Conservation (phyloP, 129 eudicot species). For the Ambrosia artemisiifolia region DNA sequence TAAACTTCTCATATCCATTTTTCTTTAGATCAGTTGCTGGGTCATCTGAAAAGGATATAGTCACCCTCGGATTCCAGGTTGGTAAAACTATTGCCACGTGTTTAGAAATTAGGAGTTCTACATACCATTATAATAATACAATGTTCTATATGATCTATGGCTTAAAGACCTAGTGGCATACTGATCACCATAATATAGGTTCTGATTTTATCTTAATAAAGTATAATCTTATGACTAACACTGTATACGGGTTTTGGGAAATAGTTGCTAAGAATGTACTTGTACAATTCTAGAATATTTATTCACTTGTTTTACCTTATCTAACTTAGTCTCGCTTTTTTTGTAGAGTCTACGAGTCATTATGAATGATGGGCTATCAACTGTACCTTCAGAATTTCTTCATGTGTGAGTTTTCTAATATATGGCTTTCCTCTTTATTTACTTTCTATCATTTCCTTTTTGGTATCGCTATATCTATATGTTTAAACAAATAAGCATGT, state of each 20-base stretch:
- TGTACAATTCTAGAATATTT: neutral
- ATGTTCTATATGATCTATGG: neutral
- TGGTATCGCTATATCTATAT: constrained; percentile 2
- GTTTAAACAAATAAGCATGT: neutral
- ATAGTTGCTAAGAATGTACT: neutral
- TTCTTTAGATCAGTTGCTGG: constrained; percentile 85
- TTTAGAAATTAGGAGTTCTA: constrained; percentile 9
- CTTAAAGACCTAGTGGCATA: constrained; percentile 7
- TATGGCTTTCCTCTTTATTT: neutral
- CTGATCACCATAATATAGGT: constrained; percentile 12
- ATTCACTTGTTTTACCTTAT: neutral
- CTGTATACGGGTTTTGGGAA: neutral
- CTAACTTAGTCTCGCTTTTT: constrained; percentile 15
- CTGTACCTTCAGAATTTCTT: constrained; percentile 84
- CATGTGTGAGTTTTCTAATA: constrained; percentile 56
- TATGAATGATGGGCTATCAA: constrained; percentile 92
- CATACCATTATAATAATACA: neutral
- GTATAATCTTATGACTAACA: neutral
- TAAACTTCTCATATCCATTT: constrained; percentile 24
- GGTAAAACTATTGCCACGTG: constrained; percentile 19
- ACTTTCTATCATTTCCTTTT: constrained; percentile 4
- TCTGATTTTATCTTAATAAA: neutral
- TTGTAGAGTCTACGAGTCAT: constrained; percentile 90
- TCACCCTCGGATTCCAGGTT: constrained; percentile 97
- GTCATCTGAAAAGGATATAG: constrained; percentile 91